Evolutionary conservation across 768 basidiomycete genomes (phyloP).

Genomic region (Podaxis sp.): DNA sequence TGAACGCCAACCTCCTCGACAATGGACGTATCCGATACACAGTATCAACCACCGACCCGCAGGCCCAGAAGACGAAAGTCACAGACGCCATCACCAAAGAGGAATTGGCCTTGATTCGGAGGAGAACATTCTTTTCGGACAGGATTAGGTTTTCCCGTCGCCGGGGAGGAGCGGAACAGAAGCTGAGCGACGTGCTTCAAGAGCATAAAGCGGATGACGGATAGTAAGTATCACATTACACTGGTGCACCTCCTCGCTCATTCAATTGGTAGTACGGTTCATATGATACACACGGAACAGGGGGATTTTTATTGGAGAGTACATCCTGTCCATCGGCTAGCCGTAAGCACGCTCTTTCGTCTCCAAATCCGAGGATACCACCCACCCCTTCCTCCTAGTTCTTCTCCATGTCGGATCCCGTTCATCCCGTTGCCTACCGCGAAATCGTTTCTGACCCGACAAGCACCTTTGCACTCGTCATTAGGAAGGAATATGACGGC

Average conservation of each 20-base stretch:
- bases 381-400: constrained; percentile 14
- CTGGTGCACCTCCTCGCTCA: neutral
- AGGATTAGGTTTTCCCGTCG: constrained; percentile 24
- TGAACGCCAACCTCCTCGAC: constrained; percentile 21
- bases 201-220: constrained; percentile 17
- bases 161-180: constrained; percentile 20
- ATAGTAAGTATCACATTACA: constrained; percentile 13
- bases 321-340: constrained; percentile 16
- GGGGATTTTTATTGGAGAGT: constrained; percentile 20
- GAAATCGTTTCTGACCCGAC: constrained; percentile 6
- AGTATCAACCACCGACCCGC: constrained; percentile 22
- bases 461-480: constrained; percentile 14
- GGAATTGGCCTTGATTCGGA: constrained; percentile 21
- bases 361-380: neutral
- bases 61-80: constrained; percentile 21
- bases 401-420: constrained; percentile 16
- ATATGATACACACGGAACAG: constrained; percentile 16
- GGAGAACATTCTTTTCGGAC: constrained; percentile 21
- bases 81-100: constrained; percentile 20
- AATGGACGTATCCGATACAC: constrained; percentile 21
- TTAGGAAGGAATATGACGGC: constrained; percentile 15
- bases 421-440: constrained; percentile 19
- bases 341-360: constrained; percentile 12
- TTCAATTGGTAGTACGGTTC: neutral
- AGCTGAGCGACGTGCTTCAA: constrained; percentile 25